phyloP scores from a whole-genome alignment of 2,329 filamentous ascomycete genomes.

The Fusarium solani-melongenae region DNA sequence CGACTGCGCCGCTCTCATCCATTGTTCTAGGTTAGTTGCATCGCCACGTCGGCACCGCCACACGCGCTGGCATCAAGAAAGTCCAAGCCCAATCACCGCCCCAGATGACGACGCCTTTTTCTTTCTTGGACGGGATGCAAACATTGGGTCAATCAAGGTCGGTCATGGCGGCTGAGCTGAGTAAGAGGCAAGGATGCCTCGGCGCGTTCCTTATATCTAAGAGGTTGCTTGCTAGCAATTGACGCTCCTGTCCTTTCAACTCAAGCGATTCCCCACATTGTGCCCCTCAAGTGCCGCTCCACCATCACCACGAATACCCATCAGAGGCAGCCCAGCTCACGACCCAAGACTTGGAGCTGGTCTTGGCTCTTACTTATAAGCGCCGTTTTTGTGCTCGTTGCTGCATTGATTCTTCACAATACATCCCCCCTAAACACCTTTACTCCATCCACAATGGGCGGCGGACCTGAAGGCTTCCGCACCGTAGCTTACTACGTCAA shows the following conservation, averaged over 20 bases:
- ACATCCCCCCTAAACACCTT: neutral
- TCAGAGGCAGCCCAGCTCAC: conserved; percentile 17
- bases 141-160: conserved; percentile 9
- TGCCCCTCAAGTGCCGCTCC: conserved; percentile 25
- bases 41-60: conserved; percentile 37
- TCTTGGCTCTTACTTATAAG: conserved; percentile 20
- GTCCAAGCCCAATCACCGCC: conserved; percentile 27
- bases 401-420: conserved; percentile 24
- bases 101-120: conserved; percentile 33
- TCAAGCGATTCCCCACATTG: conserved; percentile 28
- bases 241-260: neutral
- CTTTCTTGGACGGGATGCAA: neutral
- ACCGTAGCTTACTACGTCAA: conserved; percentile 81
- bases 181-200: conserved; percentile 34
- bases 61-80: conserved; percentile 7
- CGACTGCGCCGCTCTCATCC: no score
- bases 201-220: conserved; percentile 22
- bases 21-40: conserved; percentile 1
- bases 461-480: conserved; percentile 65
- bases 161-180: conserved; percentile 34
- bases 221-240: conserved; percentile 3
- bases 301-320: conserved; percentile 35
- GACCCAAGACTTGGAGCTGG: conserved; percentile 15
- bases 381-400: conserved; percentile 3
- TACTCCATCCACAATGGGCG: conserved; percentile 51